Evolutionary conservation across 1,284 basidiomycete genomes (phyloP).

Genomic region (Puccinia polysora): DNA sequence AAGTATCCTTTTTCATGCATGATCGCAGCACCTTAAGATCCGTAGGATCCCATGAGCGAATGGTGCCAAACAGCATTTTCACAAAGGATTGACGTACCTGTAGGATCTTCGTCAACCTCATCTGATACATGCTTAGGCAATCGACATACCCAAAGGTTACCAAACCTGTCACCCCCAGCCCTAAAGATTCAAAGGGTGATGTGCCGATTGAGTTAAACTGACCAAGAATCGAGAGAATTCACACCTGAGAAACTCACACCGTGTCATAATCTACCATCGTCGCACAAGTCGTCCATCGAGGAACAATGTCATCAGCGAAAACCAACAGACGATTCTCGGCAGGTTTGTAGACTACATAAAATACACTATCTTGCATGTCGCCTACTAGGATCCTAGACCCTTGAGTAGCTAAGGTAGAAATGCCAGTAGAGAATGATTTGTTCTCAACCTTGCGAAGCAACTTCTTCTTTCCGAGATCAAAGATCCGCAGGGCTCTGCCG

Average conservation of each 20-base stretch:
- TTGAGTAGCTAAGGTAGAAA: constrained; percentile 82
- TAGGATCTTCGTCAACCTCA: constrained; percentile 94
- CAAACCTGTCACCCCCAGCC: constrained; percentile 88
- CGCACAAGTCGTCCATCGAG: constrained; percentile 80
- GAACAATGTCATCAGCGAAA: constrained; percentile 90
- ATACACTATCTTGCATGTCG: constrained; percentile 93
- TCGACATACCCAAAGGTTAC: constrained; percentile 90
- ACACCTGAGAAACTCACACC: too few species aligned
- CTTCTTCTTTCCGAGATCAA: constrained; percentile 97
- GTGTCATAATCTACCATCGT: constrained; percentile 98
- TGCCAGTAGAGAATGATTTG: constrained; percentile 77
- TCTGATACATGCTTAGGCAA: constrained; percentile 76
- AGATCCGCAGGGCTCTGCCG: constrained; percentile 83
- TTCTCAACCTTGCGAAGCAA: constrained; percentile 94
- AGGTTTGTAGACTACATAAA: constrained; percentile 85
- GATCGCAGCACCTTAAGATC: constrained; percentile 69
- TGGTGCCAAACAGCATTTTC: too few species aligned
- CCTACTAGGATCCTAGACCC: constrained; percentile 91
- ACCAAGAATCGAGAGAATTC: too few species aligned
- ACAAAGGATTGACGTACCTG: constrained; percentile 62
- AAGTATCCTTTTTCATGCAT: constrained; percentile 88
- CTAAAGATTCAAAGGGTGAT: constrained; percentile 7
- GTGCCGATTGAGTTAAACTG: background rate
- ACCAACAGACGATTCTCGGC: constrained; percentile 87
- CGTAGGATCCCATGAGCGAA: too few species aligned